These are phyloP conservation scores for Stephania yunnanensis DNA, from an alignment of 164 flowering plant genomes.

Conservation along the genomic window DNA sequence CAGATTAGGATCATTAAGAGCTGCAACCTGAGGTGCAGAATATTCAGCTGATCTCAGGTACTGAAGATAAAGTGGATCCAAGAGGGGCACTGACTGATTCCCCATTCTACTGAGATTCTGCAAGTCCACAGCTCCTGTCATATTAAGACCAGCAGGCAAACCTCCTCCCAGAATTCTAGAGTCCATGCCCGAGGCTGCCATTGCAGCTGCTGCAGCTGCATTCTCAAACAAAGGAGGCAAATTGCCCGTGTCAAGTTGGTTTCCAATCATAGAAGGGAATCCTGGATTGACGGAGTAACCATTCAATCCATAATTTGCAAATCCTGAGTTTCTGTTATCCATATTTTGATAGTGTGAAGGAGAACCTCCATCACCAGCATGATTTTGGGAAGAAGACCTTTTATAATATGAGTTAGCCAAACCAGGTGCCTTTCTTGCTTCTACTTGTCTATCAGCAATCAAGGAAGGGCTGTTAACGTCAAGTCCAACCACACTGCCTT, in stretches of 20 bases:
- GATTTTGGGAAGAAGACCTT: slow-evolving; percentile 28
- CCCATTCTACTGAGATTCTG: slow-evolving; percentile 48
- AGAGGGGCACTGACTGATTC: slow-evolving; percentile 32
- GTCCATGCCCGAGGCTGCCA: slow-evolving; percentile 49
- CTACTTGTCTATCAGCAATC: slow-evolving; percentile 30
- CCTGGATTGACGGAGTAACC: slow-evolving; percentile 53
- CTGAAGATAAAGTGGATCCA: slow-evolving; percentile 71
- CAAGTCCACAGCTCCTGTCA: slow-evolving; percentile 48
- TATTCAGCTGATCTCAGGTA: slow-evolving; percentile 59
- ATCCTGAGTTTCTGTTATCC: slow-evolving; percentile 35
- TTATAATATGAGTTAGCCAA: slow-evolving; percentile 35
- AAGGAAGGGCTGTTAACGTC: slow-evolving; percentile 21
- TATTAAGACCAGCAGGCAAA: slow-evolving; percentile 37
- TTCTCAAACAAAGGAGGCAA: slow-evolving; percentile 57
- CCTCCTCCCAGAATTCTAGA: slow-evolving; percentile 52
- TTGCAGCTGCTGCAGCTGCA: slow-evolving; percentile 50
- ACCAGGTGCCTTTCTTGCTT: slow-evolving; percentile 25
- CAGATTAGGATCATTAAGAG: slow-evolving; percentile 51
- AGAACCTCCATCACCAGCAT: slow-evolving; percentile 38
- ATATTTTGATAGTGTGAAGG: slow-evolving; percentile 42
- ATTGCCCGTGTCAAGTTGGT: slow-evolving; percentile 46
- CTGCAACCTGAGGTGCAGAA: slow-evolving; percentile 44
- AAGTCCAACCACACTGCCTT: slow-evolving; percentile 28
- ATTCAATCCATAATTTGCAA: slow-evolving; percentile 44
- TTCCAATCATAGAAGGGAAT: slow-evolving; percentile 48